Conservation (phyloP, 345 rosid species). For the Ricinus communis region DNA sequence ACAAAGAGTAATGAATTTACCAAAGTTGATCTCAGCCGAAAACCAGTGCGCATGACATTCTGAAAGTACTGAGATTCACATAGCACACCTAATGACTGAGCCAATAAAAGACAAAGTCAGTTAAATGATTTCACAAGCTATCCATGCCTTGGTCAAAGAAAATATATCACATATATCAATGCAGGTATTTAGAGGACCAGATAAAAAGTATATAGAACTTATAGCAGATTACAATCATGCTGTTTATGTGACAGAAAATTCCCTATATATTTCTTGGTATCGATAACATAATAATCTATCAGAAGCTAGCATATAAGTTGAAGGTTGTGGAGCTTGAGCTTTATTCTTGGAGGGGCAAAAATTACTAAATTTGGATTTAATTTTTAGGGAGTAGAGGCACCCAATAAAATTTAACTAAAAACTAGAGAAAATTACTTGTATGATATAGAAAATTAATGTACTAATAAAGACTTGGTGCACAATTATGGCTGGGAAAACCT, state of each 20-base stretch:
- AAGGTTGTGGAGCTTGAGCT: too few relatives aligned
- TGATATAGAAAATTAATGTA: too few relatives aligned
- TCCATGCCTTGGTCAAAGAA: background rate
- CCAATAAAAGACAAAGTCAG: slow-evolving; percentile 22
- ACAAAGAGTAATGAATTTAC: slow-evolving; percentile 12
- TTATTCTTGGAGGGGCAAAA: too few relatives aligned
- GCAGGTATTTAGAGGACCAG: background rate
- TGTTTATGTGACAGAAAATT: too few relatives aligned
- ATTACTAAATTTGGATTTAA: too few relatives aligned
- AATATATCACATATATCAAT: background rate
- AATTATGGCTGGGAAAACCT: too few relatives aligned
- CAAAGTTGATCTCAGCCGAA: slow-evolving; percentile 33
- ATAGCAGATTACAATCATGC: too few relatives aligned
- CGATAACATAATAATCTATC: background rate
- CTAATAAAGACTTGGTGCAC: too few relatives aligned
- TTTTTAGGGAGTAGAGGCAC: too few relatives aligned
- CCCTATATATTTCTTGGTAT: background rate
- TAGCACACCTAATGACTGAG: slow-evolving; percentile 49
- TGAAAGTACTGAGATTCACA: slow-evolving; percentile 35
- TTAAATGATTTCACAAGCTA: slow-evolving; percentile 8
- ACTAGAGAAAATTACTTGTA: too few relatives aligned
- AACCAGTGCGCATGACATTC: slow-evolving; percentile 36
- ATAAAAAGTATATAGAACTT: background rate
- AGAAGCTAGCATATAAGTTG: background rate
- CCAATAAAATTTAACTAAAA: too few relatives aligned